phyloP scores from a whole-genome alignment of 164 flowering plant species.

The Umbilicus rupestris region DNA sequence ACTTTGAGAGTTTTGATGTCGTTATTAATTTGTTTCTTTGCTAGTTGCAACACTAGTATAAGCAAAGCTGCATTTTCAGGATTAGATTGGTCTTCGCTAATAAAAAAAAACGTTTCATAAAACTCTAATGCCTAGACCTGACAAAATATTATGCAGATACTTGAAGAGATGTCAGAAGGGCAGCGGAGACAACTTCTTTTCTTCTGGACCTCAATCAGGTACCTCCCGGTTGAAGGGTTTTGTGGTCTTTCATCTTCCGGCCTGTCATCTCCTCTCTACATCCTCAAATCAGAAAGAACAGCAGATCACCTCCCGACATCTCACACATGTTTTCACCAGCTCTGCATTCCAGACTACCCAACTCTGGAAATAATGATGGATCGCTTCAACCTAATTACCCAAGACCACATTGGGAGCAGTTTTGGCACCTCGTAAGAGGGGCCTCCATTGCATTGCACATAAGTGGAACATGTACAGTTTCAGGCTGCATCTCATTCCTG shows the following conservation, averaged over 20 bases:
- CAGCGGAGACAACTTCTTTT: conserved; percentile 63
- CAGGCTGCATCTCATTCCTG: not conserved
- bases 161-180: conserved; percentile 51
- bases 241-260: conserved; percentile 34
- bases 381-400: conserved; percentile 38
- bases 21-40: no score
- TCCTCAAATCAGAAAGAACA: conserved; percentile 42
- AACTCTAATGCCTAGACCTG: no score
- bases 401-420: conserved; percentile 62
- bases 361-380: conserved; percentile 30
- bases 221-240: conserved; percentile 80
- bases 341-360: conserved; percentile 50
- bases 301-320: conserved; percentile 53
- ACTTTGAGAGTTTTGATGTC: no score
- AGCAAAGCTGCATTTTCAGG: no score
- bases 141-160: conserved; percentile 40
- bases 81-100: not conserved
- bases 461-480: not conserved
- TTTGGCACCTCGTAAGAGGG: conserved; percentile 49
- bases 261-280: conserved; percentile 43
- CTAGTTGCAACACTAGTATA: no score
- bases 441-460: not conserved
- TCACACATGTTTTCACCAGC: conserved; percentile 55
- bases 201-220: conserved; percentile 84
- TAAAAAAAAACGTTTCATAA: not conserved